Conservation (phyloP, 2,329 filamentous ascomycete genomes). For the Aureobasidium sp. region DNA sequence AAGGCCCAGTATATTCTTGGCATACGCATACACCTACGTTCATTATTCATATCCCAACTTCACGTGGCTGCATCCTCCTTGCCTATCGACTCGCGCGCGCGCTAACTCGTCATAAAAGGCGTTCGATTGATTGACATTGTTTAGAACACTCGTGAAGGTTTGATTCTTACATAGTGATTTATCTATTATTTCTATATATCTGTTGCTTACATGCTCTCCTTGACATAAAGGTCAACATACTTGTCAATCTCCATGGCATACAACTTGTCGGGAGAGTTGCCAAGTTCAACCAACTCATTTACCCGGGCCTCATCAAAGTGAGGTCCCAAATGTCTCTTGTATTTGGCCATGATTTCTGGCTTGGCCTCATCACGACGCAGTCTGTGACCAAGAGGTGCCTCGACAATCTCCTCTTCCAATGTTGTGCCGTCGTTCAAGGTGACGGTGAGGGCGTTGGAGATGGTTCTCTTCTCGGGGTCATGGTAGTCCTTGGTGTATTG, state of each 20-base stretch:
- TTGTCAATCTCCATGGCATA: constrained; percentile 81
- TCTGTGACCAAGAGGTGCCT: constrained; percentile 90
- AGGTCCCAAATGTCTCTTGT: constrained; percentile 79
- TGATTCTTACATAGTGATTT: not conserved
- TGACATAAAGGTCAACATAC: constrained; percentile 82
- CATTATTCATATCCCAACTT: not conserved
- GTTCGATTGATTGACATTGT: not conserved
- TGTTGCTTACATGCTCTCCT: constrained; percentile 32
- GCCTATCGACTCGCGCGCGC: not conserved
- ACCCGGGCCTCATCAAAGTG: constrained; percentile 75
- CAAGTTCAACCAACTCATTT: constrained; percentile 73
- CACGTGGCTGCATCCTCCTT: not conserved
- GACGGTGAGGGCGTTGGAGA: constrained; percentile 93
- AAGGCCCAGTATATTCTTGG: not conserved
- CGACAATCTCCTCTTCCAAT: constrained; percentile 82
- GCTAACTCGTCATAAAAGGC: not conserved
- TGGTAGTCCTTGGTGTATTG: constrained; percentile 96
- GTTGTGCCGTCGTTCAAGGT: constrained; percentile 90
- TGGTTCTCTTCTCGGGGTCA: constrained; percentile 84
- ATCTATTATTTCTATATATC: not conserved
- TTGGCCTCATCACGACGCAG: constrained; percentile 92
- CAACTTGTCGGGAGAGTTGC: constrained; percentile 65
- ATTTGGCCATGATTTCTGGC: constrained; percentile 93
- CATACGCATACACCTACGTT: not conserved
- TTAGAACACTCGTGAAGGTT: not conserved